A percentile compares a stretch with the other conserved stretches of the same genome.
Evolutionary conservation across 176 grass and related monocot genomes (phyloP).

Genomic region (Lolium rigidum): DNA sequence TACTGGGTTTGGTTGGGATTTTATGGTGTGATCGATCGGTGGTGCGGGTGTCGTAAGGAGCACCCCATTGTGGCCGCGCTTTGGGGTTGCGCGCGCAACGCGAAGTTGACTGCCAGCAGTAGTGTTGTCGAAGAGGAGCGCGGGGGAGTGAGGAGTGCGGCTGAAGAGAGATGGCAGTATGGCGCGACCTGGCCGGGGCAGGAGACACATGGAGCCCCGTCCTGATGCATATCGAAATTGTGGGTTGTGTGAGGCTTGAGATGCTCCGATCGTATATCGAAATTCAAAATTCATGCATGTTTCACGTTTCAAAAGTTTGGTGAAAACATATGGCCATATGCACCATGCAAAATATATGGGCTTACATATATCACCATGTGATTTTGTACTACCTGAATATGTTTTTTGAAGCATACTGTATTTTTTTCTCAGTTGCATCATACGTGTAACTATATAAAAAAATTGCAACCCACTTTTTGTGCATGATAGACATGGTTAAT

Average conservation of each 20-base stretch:
- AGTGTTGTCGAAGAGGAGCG: neutral
- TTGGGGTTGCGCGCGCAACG: constrained; percentile 34
- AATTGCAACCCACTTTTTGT: too few species aligned
- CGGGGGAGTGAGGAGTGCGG: constrained; percentile 39
- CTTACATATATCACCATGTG: too few species aligned
- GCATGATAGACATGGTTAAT: too few species aligned
- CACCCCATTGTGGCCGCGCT: constrained; percentile 42
- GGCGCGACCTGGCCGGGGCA: neutral
- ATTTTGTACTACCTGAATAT: too few species aligned
- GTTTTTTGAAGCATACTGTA: too few species aligned
- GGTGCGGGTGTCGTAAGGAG: constrained; percentile 46
- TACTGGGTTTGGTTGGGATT: constrained; percentile 55
- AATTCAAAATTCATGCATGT: neutral
- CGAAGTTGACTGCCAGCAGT: constrained; percentile 36
- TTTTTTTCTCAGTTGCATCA: too few species aligned
- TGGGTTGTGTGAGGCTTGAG: neutral
- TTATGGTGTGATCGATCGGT: constrained; percentile 34
- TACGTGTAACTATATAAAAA: too few species aligned
- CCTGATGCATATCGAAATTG: neutral
- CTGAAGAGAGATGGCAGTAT: constrained; percentile 43
- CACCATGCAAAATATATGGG: too few species aligned
- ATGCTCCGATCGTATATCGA: neutral
- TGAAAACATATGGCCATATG: neutral
- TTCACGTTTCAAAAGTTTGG: neutral
- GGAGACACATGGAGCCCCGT: constrained; percentile 45